Base-by-base conservation (phyloP, 257 asterid species). In the Avicennia marina region DNA sequence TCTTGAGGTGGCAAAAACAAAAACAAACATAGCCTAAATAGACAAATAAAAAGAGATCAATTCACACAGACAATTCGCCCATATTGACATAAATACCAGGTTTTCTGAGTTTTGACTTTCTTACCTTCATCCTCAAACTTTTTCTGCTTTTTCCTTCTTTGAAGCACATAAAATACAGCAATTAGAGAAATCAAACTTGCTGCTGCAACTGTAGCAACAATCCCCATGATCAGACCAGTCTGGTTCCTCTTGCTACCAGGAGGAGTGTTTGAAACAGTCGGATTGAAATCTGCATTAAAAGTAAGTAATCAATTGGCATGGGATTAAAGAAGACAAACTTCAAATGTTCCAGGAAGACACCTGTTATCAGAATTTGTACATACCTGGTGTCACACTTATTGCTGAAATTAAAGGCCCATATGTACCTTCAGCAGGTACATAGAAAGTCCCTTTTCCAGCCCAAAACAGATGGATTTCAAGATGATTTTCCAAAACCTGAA, bases 381-480 rank as follows among this genome's bases (percentile, higher is more conserved):
- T 76, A 80, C 95, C 80, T 63, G 90, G 81, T 53, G 77, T 80
- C n/a, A 78, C 95, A 38, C 93, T 82, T 53, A 87, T 72, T 6
- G 95, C 96, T 16, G 91, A 80, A 50, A 87, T 73, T 6, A 73
- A 71, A 57, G 96, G 96, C 42, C 96, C 96, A 62, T 82, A 87
- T 11, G 74, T 13, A 36, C 82, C 74, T 69, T 40, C 87, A 22
- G 0, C 6, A 55, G 96, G 96, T n/a, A 82, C 84, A 69, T 90
- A 82, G 50, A 90, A 82, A 53, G 93, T 84, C 63, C 96, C 95
- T 73, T 82, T 87, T 58, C 93, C 94, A 6, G 86, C 94, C 96
- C 96, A 87, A 58, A 82, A 78, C 18, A 89, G 75, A 76, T 89
- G 96, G 55, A 89, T 65, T 53, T 89, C 96, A 6, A 89, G 54